A percentile compares a stretch with the other conserved stretches of the same genome.
These are phyloP conservation scores for Candida boidinii DNA, from an alignment of 805 yeast species.

Conservation along the genomic window DNA sequence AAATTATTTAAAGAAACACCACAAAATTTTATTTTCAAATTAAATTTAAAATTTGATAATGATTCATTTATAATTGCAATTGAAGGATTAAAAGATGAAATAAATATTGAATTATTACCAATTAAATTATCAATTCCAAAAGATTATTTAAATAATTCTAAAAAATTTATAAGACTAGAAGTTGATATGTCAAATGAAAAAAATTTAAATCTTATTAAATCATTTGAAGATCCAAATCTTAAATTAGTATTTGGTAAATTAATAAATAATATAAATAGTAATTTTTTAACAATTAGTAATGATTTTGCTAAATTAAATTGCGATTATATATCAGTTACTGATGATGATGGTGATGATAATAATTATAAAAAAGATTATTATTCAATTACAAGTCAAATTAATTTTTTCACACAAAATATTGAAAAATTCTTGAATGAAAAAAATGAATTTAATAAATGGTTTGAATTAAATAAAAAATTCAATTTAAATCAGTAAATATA, in stretches of 20 bases:
- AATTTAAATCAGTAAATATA: neutral
- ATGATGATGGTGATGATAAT: neutral
- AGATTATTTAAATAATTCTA: constrained; percentile 20
- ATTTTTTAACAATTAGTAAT: constrained; percentile 17
- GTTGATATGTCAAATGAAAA: constrained; percentile 23
- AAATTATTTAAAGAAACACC: constrained; percentile 20
- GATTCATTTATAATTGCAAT: constrained; percentile 22
- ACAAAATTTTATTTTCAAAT: constrained; percentile 20
- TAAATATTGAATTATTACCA: constrained; percentile 17
- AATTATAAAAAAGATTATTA: constrained; percentile 4
- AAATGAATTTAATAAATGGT: constrained; percentile 21
- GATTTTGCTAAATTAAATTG: constrained; percentile 12
- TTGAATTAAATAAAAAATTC: constrained; percentile 7
- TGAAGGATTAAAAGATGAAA: constrained; percentile 19
- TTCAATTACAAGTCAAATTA: constrained; percentile 24
- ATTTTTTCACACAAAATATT: constrained; percentile 22
- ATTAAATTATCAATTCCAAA: constrained; percentile 23
- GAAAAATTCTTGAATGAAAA: constrained; percentile 23
- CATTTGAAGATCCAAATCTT: constrained; percentile 19
- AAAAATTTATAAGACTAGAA: constrained; percentile 20
- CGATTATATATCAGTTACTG: neutral
- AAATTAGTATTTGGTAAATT: constrained; percentile 23
- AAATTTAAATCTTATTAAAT: constrained; percentile 17
- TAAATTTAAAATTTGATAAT: constrained; percentile 16
- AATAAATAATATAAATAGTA: constrained; percentile 19